Evolutionary conservation across 2,329 filamentous ascomycete species (phyloP), one percentile per base, ranked within the genome.

Genomic region (Fusarium sp.): DNA sequence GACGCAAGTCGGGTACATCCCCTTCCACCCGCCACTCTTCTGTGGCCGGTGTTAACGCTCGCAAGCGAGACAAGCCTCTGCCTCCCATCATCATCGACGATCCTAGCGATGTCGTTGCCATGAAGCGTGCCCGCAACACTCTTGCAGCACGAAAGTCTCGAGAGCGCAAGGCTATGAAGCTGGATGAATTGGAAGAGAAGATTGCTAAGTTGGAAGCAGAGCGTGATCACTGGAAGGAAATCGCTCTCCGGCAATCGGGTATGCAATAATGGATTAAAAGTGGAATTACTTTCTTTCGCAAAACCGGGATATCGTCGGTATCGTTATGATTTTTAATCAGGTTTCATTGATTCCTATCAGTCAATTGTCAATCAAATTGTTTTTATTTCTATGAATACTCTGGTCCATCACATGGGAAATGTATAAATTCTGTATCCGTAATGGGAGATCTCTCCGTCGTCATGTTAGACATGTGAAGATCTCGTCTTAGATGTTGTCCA

Each of bases 101-200:
- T 73, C 88, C 90, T 1, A 82, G 74, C 43, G 94, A 98, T 76
- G 88, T 87, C 12, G 79, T 92, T n/a, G 93, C 93, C 21, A 88
- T 94, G 86, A 98, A 98, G 89, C 92, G 95, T 79, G 94, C 94
- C 53, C 92, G 94, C 72, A 98, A 98, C 80, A 97, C 94, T 11
- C 88, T 97, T 79, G 95, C 95, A 20, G 95, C 95, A 75, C 93
- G 95, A 72, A 97, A 97, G 83, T 97, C 94, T 63, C 91, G 95
- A 55, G 91, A 93, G 76, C 91, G 93, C 72, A 97, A 97, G 84
- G 89, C 93, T 60, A 86, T 91, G 78, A 88, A 90, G 73, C 85
- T 95, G 66, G 90, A 92, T 59, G 88, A 90, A 61, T 85, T 97
- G 47, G 92, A 97, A 83, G 86, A 87, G 41, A 85, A 88, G 75